Conservation (phyloP, 352 stramenopile genomes). For the Achlya hypogyna region DNA sequence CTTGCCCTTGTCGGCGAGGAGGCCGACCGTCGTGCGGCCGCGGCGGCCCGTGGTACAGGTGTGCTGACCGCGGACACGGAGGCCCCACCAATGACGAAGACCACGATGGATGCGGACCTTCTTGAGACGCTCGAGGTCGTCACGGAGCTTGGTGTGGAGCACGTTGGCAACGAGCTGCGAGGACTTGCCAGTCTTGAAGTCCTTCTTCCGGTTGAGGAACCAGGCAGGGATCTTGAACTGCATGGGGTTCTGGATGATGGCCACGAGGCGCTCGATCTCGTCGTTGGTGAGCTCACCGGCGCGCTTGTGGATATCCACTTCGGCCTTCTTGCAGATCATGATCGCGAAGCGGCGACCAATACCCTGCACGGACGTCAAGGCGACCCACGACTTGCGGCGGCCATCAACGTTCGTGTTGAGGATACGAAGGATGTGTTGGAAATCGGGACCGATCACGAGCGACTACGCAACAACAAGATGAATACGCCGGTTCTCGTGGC, state of each 20-base stretch:
- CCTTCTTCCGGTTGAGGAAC: conserved; percentile 99
- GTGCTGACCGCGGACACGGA: conserved; percentile 99
- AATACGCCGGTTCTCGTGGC: too few relatives aligned
- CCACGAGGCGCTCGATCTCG: conserved; percentile 99
- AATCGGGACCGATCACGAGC: conserved; percentile 92
- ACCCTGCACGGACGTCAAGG: conserved; percentile 78
- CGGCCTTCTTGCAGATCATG: conserved; percentile 99
- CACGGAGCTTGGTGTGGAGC: conserved; percentile 97
- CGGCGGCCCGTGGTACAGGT: conserved; percentile 99
- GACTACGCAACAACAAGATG: conserved; percentile 37
- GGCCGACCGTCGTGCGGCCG: conserved; percentile 56
- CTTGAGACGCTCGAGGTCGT: conserved; percentile 99
- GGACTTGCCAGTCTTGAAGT: conserved; percentile 99
- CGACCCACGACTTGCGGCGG: conserved; percentile 89
- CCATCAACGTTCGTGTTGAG: conserved; percentile 99
- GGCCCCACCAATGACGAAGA: conserved; percentile 99
- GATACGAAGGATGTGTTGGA: conserved; percentile 99
- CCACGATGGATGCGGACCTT: conserved; percentile 99
- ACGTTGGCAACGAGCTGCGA: conserved; percentile 97
- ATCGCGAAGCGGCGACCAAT: conserved; percentile 78
- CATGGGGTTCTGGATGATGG: conserved; percentile 98
- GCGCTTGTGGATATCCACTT: conserved; percentile 98
- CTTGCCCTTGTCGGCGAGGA: conserved; percentile 47
- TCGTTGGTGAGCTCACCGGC: conserved; percentile 98
- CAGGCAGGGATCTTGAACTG: conserved; percentile 99